Base-by-base conservation (phyloP, 495 filamentous ascomycete genomes). In the Penicillium ochrochloron region DNA sequence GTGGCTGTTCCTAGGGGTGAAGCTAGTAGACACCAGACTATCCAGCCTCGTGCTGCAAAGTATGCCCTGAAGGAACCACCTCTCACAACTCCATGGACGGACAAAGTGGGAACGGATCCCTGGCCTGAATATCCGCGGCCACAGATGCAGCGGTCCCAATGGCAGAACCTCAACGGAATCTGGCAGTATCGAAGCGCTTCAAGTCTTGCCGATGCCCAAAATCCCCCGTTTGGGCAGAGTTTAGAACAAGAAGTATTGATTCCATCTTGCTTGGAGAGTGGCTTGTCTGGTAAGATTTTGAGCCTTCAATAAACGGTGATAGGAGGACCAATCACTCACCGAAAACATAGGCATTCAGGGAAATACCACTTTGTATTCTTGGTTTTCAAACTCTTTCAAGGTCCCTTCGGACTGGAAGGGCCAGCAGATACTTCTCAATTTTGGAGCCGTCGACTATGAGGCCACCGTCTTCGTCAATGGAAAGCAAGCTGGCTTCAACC, bases 121-220 rank as follows among this genome's bases (percentile, higher is more conserved):
- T 90, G 88, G 88, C 84, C 87, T 3, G 83, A 89, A 66, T 87
- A 90, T 73, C 88, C 88, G 10, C 84, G 88, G 10, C 88, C 88
- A 0, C 84, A 84, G 64, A 78, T 89, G 42, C 72, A 82, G 53
- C 82, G 88, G 1, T 75, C 82, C 5, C 67, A 81, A 21, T 90
- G 88, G 88, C 74, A 86, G 72, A 88, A 76, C 39, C 75, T 90
- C 35, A 90, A 90, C 66, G 88, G 88, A 0, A 78, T 90, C 17
- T 90, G 88, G 88, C 82, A 83, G n/a, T 89, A 85, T 65, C 78
- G 83, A 61, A 75, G 78, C 57, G 85, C 82, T 0, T 66, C 69
- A 0, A 66, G 70, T 50, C 63, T 75, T 8, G 73, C 75, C 31
- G 81, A 81, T 31, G 66, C 82, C 14, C 61, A 73, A 33, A 74